Percentiles rank a stretch among this genome's conserved stretches.
Conservation (phyloP, 164 flowering plant genomes). For the Vitis riparia region DNA sequence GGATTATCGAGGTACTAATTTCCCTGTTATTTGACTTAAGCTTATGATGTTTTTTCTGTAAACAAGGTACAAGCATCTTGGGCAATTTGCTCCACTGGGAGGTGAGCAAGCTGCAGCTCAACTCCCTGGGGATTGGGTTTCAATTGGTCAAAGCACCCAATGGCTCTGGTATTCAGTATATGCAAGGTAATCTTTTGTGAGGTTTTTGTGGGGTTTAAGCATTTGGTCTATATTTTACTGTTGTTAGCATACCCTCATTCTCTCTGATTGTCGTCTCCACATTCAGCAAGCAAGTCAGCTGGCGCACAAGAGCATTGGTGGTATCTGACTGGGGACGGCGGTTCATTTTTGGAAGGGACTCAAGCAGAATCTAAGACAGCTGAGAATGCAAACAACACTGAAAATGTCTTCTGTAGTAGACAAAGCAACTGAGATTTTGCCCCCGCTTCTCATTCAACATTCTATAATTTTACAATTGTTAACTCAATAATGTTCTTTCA, state of each 20-base stretch:
- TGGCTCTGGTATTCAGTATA: constrained; percentile 99
- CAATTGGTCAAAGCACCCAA: constrained; percentile 86
- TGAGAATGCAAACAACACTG: background rate
- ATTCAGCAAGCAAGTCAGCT: constrained; percentile 60
- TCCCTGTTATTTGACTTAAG: too few relatives aligned
- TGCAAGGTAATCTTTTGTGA: constrained; percentile 54
- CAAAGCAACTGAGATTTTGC: background rate
- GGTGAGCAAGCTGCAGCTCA: constrained; percentile 93
- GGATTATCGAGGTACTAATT: too few relatives aligned
- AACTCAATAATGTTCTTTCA: background rate
- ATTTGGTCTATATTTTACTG: background rate
- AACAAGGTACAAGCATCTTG: constrained; percentile 83
- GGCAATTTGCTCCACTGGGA: constrained; percentile 91
- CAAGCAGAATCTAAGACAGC: constrained; percentile 45
- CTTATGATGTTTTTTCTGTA: background rate
- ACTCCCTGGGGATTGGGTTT: constrained; percentile 91
- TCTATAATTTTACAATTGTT: background rate
- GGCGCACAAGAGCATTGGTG: constrained; percentile 57
- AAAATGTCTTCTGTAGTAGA: background rate
- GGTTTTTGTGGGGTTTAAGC: background rate
- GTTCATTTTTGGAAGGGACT: constrained; percentile 58
- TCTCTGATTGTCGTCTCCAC: background rate
- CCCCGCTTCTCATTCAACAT: background rate
- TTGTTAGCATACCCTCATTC: background rate
- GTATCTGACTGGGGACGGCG: constrained; percentile 53